phyloP scores from a whole-genome alignment of 257 asterid genomes.

The Nicotiana knightiana region DNA sequence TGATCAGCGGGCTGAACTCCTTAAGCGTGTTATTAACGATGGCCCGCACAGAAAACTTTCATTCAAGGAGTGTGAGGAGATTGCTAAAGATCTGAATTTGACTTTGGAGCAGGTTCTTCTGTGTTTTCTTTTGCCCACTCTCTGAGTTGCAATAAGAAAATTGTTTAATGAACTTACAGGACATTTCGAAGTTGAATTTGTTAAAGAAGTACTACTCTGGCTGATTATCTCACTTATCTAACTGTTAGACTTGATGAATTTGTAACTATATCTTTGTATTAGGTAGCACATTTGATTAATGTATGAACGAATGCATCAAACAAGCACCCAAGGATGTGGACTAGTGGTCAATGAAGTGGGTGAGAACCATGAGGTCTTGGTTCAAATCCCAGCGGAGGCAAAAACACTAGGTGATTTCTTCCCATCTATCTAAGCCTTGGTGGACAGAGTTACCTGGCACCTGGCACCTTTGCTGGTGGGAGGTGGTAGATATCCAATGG shows the following conservation, averaged over 20 bases:
- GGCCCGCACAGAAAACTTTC: slow-evolving; percentile 63
- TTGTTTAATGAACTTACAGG: slow-evolving; percentile 2
- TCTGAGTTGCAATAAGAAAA: neutral
- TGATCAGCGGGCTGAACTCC: slow-evolving; percentile 69
- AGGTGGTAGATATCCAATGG: no score
- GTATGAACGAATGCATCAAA: slow-evolving; percentile 6
- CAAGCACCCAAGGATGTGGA: neutral
- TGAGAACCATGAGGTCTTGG: no score
- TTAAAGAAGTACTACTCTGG: slow-evolving; percentile 5
- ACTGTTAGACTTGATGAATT: neutral
- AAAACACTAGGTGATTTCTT: no score
- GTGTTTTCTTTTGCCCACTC: slow-evolving; percentile 18
- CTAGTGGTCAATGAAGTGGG: no score
- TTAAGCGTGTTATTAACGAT: slow-evolving; percentile 45
- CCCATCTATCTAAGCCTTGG: no score
- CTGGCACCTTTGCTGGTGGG: no score
- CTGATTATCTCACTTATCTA: neutral
- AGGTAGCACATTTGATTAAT: neutral
- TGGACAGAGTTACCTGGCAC: no score
- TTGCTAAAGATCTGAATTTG: slow-evolving; percentile 80
- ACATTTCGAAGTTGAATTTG: slow-evolving; percentile 5
- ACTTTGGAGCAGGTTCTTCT: slow-evolving; percentile 79
- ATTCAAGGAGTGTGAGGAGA: slow-evolving; percentile 57
- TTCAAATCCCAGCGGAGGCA: no score
- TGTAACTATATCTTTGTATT: neutral